These are phyloP conservation scores for Thelonectria rubi DNA, from an alignment of 2,329 filamentous ascomycete genomes.

Conservation along the genomic window DNA sequence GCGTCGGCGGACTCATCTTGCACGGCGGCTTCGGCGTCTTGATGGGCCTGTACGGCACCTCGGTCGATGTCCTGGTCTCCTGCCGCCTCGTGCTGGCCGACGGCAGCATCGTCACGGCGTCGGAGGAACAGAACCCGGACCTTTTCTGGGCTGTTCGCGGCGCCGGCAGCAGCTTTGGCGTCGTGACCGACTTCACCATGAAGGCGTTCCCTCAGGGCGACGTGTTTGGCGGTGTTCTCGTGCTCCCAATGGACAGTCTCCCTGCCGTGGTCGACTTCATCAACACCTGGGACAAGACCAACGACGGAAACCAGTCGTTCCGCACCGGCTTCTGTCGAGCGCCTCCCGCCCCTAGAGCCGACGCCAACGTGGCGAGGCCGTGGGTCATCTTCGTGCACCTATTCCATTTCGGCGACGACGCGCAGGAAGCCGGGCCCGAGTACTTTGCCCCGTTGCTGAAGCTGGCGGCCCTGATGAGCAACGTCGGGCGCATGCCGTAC, in stretches of 20 bases:
- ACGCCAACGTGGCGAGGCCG: slow-evolving; percentile 33
- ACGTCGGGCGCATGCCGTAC: slow-evolving; percentile 53
- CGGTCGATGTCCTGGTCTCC: slow-evolving; percentile 53
- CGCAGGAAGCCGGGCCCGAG: slow-evolving; percentile 30
- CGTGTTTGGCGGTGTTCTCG: slow-evolving; percentile 44
- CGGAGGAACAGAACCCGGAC: slow-evolving; percentile 54
- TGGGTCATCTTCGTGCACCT: slow-evolving; percentile 30
- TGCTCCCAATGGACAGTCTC: slow-evolving; percentile 41
- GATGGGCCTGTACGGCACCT: slow-evolving; percentile 61
- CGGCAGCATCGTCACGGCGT: slow-evolving; percentile 48
- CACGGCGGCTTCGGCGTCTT: slow-evolving; percentile 69
- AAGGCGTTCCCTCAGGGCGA: slow-evolving; percentile 44
- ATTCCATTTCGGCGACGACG: slow-evolving; percentile 34
- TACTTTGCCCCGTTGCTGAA: slow-evolving; percentile 50
- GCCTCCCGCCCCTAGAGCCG: slow-evolving; percentile 30
- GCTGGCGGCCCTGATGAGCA: slow-evolving; percentile 49
- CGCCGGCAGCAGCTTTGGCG: slow-evolving; percentile 54
- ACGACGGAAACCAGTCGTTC: slow-evolving; percentile 37
- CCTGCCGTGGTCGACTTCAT: slow-evolving; percentile 43
- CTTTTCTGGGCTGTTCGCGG: slow-evolving; percentile 55
- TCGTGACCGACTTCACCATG: slow-evolving; percentile 49
- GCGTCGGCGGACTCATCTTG: slow-evolving; percentile 66
- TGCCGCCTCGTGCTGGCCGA: slow-evolving; percentile 50
- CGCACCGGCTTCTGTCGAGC: slow-evolving; percentile 29
- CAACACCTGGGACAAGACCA: slow-evolving; percentile 42